Evolutionary conservation across 2,329 filamentous ascomycete species (phyloP), one percentile per base, ranked within the genome.

Genomic region (Alternaria incomplexa): DNA sequence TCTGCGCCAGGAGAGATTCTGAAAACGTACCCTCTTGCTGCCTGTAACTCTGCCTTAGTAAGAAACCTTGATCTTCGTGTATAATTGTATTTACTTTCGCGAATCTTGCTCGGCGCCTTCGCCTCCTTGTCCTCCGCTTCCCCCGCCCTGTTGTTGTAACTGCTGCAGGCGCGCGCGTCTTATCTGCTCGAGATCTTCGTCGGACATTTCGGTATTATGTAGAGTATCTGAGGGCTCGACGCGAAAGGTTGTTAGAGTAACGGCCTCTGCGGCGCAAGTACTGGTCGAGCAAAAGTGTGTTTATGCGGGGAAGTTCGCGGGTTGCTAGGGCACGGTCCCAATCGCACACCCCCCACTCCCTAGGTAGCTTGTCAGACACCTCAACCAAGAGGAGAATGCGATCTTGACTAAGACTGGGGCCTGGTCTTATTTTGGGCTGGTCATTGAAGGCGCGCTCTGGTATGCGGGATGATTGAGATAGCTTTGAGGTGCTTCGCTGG

Each of bases 111-210:
- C 80, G 53, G 80, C 82, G 71, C 83, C 84, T 56, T 80, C 78
- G 56, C 84, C 84, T 69, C 83, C 84, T 64, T 83, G 82, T 82
- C 85, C 86, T 63, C 84, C 85, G 67, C 86, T 83, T 30, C 81
- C 50, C 32, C 56, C 91, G 85, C 73, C 70, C 76, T 88, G 85
- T 73, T 93, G 87, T 81, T 96, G 96, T 70, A 98, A 90, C 84
- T 99, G 94, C 81, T 95, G 92, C 58, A 97, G 90, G 66, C 96
- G 93, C 75, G 95, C 95, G 81, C 93, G 91, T 79, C 95, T 87
- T 78, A 98, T 97, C 91, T 97, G 87, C 77, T 90, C 89, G 61
- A 91, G 82, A 77, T 91, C 89, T 72, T 87, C 84, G 83, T 91
- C 89, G 28, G 86, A 86, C 89, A 91, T 91, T 22, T n/a, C 59